phyloP scores from a whole-genome alignment of 1,284 basidiomycete species.

The Naganishia liquefaciens region DNA sequence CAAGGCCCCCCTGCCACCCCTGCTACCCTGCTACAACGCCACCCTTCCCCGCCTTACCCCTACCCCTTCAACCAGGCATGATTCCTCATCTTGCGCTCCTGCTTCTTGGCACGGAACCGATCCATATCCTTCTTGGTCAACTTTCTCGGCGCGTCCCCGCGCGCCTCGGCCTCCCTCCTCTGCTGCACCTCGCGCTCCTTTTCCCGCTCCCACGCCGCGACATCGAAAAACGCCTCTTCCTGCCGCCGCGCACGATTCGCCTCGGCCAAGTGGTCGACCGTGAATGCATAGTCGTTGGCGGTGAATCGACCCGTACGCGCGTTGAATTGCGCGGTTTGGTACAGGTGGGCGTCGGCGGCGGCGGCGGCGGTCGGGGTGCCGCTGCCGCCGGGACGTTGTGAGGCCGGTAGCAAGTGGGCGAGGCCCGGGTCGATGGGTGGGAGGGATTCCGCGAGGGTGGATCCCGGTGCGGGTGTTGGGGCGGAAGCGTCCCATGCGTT shows the following conservation, averaged over 20 bases:
- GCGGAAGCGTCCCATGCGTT: conserved; percentile 58
- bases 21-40: background rate
- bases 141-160: conserved; percentile 62
- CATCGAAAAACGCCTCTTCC: conserved; percentile 86
- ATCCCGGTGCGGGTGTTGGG: conserved; percentile 12
- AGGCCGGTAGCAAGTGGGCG: conserved; percentile 75
- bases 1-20: background rate
- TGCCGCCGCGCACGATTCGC: conserved; percentile 80
- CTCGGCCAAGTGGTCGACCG: conserved; percentile 75
- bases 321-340: conserved; percentile 71
- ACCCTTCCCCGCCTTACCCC: background rate
- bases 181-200: conserved; percentile 63
- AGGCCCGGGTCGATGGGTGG: conserved; percentile 79
- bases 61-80: conserved; percentile 84
- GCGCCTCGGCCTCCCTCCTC: conserved; percentile 61
- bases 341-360: conserved; percentile 54
- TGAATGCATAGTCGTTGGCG: conserved; percentile 52
- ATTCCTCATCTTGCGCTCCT: conserved; percentile 76
- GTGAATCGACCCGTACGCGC: conserved; percentile 78
- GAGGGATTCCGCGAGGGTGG: conserved; percentile 30
- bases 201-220: conserved; percentile 74
- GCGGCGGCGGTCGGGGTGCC: conserved; percentile 39
- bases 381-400: conserved; percentile 42
- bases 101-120: conserved; percentile 81
- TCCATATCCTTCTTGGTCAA: conserved; percentile 85